Percentiles rank a stretch among this genome's conserved stretches.
Evolutionary conservation across 495 filamentous ascomycete species (phyloP).

Genomic region (Evansstolkia leycettana): DNA sequence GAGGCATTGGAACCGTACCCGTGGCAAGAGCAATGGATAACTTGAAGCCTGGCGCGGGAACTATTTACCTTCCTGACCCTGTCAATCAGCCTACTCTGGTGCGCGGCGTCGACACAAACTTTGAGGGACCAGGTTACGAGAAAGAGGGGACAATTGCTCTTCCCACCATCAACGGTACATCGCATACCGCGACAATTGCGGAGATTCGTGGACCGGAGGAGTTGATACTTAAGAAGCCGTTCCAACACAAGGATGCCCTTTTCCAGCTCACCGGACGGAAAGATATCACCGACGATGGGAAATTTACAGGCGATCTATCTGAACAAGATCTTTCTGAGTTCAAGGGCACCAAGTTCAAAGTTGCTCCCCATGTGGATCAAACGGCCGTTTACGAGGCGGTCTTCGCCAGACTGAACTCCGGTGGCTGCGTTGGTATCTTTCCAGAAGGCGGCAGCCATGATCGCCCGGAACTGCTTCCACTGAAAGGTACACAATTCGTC

Average conservation of each 20-base stretch:
- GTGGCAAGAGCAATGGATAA: slow-evolving; percentile 84
- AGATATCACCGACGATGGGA: slow-evolving; percentile 49
- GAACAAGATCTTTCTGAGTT: slow-evolving; percentile 32
- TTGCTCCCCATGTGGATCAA: slow-evolving; percentile 90
- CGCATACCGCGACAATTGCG: slow-evolving; percentile 66
- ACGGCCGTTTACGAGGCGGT: slow-evolving; percentile 87
- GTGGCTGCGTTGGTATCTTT: slow-evolving; percentile 93
- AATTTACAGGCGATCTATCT: slow-evolving; percentile 38
- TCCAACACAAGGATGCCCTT: slow-evolving; percentile 57
- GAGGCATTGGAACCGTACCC: slow-evolving; percentile 71
- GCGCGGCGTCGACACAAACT: slow-evolving; percentile 77
- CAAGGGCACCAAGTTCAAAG: slow-evolving; percentile 70
- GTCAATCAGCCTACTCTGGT: slow-evolving; percentile 73
- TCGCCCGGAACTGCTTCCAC: slow-evolving; percentile 78
- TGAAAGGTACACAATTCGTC: slow-evolving; percentile 73
- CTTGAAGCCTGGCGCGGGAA: slow-evolving; percentile 65
- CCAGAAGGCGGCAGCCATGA: slow-evolving; percentile 97
- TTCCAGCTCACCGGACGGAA: slow-evolving; percentile 65
- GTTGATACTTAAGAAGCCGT: slow-evolving; percentile 72
- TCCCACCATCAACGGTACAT: slow-evolving; percentile 65
- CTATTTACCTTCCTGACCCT: slow-evolving; percentile 85
- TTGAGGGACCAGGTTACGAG: slow-evolving; percentile 58
- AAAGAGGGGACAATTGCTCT: slow-evolving; percentile 76
- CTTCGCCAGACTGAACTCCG: slow-evolving; percentile 63
- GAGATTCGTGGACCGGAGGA: slow-evolving; percentile 74